phyloP scores from a whole-genome alignment of 805 yeast genomes.

The Lipomyces kockii region DNA sequence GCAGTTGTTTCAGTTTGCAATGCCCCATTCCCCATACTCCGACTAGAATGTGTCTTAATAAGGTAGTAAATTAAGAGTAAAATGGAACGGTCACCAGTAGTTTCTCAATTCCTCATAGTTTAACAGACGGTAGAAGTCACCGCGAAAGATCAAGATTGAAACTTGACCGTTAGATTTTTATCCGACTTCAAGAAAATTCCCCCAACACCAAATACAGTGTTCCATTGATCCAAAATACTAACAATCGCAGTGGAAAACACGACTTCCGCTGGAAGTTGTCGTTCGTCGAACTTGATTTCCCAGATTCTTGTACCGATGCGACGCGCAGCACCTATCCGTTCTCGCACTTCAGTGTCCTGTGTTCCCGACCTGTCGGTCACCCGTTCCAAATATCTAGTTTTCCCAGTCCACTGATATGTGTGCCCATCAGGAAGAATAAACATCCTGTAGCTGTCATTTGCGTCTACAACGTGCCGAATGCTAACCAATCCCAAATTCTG shows the following conservation, averaged over 20 bases:
- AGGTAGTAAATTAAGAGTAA: not conserved
- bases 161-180: conserved; percentile 19
- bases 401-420: conserved; percentile 68
- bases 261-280: conserved; percentile 60
- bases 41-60: not conserved
- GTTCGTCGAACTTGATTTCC: conserved; percentile 58
- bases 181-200: conserved; percentile 50
- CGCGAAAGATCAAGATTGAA: not conserved
- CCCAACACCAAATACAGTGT: conserved; percentile 63
- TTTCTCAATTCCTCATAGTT: not conserved
- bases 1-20: not conserved
- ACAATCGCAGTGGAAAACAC: conserved; percentile 65
- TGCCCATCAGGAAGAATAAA: conserved; percentile 64
- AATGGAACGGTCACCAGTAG: not conserved
- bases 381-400: conserved; percentile 61
- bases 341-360: conserved; percentile 55
- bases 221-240: conserved; percentile 71
- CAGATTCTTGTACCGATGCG: conserved; percentile 62
- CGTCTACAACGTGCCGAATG: conserved; percentile 63
- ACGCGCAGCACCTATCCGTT: conserved; percentile 62
- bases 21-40: not conserved
- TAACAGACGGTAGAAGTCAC: not conserved
- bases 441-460: conserved; percentile 62
- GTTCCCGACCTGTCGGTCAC: conserved; percentile 61
- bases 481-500: conserved; percentile 62